Evolutionary conservation across 768 basidiomycete genomes (phyloP), one percentile per base, ranked within the genome.

Genomic region (Psilocybe cyanescens): DNA sequence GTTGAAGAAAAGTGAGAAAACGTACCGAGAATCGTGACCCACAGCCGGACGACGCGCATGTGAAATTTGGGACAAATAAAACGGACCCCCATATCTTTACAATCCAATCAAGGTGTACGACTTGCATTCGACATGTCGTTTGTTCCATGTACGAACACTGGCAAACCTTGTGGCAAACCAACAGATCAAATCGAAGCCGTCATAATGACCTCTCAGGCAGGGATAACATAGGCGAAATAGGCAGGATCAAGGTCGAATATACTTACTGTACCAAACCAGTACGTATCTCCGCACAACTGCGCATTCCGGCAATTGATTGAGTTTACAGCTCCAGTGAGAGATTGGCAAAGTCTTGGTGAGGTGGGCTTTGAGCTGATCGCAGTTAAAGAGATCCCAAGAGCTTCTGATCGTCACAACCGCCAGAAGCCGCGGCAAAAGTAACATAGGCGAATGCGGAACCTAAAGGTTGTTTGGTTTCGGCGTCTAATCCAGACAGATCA

Each of bases 391-490:
- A 49, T 24, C 47, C 6, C 24, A 28, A 28, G 28, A 11, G 19
- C 9, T 49, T 49, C 47, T 49, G 47, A 49, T 49, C 47, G 47
- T 28, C 47, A 49, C 17, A 24, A 24, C 47, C 47, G 19, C 7
- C 28, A 31, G 24, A n/a, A 51, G 28, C 50, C 24, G 24, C 50
- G 30, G 30, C 50, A 51, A 51, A 53, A 33, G 37, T 14, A 30
- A 6, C 33, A 6, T 35, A 35, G 6, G 11, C 33, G 33, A 35
- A 35, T 11, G 11, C 45, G 19, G 54, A 41, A 39, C 19, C 9
- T 24, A 24, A 35, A 11, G 12, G 39, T 46, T 56, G 28, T 41
- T 56, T 56, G 55, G 55, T 29, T 44, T 56, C 29, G 55, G 55
- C 55, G 39, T 56, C 45, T 46, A 45, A 56, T 56, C 7, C 24